phyloP scores from a whole-genome alignment of 2,329 filamentous ascomycete species.

The Colletotrichum salicis region DNA sequence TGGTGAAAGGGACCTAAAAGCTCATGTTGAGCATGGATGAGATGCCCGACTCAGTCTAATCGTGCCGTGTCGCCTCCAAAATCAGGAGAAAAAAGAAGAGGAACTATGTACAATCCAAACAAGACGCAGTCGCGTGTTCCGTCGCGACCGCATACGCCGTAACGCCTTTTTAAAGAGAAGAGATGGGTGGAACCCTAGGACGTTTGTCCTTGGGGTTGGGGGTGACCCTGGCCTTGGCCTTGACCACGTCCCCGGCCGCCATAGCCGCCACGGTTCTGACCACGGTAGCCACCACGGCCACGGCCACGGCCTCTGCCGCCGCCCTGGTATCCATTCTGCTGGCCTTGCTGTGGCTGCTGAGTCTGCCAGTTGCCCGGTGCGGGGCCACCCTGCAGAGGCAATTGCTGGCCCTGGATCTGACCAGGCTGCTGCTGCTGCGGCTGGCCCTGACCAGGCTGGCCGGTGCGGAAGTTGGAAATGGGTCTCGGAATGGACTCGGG shows the following conservation, averaged over 20 bases:
- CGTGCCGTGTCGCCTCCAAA: slow-evolving; percentile 30
- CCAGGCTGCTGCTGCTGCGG: slow-evolving; percentile 37
- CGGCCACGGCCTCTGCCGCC: slow-evolving; percentile 43
- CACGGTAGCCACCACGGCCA: slow-evolving; percentile 39
- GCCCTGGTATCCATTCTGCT: slow-evolving; percentile 46
- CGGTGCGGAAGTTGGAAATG: slow-evolving; percentile 59
- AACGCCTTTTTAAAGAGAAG: slow-evolving; percentile 33
- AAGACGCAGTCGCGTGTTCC: slow-evolving; percentile 29
- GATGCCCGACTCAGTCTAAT: slow-evolving; percentile 35
- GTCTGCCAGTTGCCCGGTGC: slow-evolving; percentile 42
- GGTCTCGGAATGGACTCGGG: slow-evolving; percentile 95
- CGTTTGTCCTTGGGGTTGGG: slow-evolving; percentile 39
- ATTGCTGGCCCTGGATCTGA: slow-evolving; percentile 40
- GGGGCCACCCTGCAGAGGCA: slow-evolving; percentile 40
- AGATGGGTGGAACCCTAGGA: slow-evolving; percentile 43
- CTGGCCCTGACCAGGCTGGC: slow-evolving; percentile 42
- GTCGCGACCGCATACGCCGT: slow-evolving; percentile 20
- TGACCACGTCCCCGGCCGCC: slow-evolving; percentile 29
- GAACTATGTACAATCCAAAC: slow-evolving; percentile 40
- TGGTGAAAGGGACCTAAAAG: slow-evolving; percentile 16
- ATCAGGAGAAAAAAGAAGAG: slow-evolving; percentile 23
- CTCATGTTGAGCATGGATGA: slow-evolving; percentile 24
- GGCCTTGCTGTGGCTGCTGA: slow-evolving; percentile 41
- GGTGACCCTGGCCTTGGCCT: slow-evolving; percentile 37
- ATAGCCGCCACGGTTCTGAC: slow-evolving; percentile 30